A percentile compares a stretch with the other conserved stretches of the same genome.
Conservation (phyloP, 176 grass and related monocot species). For the Dactylis glomerata region DNA sequence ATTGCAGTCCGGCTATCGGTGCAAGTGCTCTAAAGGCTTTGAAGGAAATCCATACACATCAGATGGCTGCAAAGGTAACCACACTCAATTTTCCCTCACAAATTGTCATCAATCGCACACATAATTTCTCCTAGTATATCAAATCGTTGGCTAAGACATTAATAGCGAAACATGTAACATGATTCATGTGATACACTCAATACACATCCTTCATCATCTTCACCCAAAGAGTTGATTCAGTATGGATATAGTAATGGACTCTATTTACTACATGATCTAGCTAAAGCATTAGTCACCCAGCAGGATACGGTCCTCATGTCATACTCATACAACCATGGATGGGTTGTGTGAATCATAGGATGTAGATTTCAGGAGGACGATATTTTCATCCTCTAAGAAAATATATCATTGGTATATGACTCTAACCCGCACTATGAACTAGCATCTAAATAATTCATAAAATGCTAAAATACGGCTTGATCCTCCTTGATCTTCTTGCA, state of each 20-base stretch:
- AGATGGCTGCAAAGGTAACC: slow-evolving; percentile 27
- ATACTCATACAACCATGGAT: neutral
- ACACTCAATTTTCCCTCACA: neutral
- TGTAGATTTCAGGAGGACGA: neutral
- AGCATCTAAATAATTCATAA: neutral
- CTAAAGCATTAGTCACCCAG: neutral
- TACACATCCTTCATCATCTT: too few relatives aligned
- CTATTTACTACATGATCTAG: too few relatives aligned
- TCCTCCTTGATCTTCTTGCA: neutral
- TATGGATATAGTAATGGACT: neutral
- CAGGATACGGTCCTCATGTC: neutral
- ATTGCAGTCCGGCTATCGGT: slow-evolving; percentile 19
- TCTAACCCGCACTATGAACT: neutral
- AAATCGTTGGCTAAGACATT: neutral
- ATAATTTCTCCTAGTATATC: neutral
- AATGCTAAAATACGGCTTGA: neutral
- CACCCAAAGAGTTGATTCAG: neutral
- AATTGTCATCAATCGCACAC: neutral
- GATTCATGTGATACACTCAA: too few relatives aligned
- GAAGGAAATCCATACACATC: slow-evolving; percentile 41
- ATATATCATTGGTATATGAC: neutral
- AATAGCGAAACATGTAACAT: neutral
- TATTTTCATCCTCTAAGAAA: neutral
- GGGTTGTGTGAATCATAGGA: neutral
- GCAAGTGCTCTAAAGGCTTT: slow-evolving; percentile 23